Conservation (phyloP, 2,329 filamentous ascomycete species). For the Diaporthe capsici region DNA sequence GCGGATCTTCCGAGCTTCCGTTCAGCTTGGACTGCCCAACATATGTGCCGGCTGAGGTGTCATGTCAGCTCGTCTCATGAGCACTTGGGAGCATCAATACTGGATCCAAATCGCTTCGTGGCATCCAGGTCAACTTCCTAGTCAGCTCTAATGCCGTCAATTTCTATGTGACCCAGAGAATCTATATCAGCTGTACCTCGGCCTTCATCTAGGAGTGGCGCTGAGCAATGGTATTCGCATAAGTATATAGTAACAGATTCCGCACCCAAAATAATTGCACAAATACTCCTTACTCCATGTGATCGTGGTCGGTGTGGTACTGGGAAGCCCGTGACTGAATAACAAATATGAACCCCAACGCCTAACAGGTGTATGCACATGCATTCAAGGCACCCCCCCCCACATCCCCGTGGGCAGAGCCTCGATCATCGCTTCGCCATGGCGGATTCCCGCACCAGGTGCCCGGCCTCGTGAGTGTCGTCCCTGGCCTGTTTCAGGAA, state of each 20-base stretch:
- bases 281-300: not conserved
- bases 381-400: not conserved
- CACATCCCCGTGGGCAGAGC: not conserved
- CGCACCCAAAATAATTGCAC: not conserved
- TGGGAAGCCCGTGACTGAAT: not conserved
- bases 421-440: slow-evolving; percentile 7
- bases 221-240: not conserved
- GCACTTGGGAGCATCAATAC: not conserved
- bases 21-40: not conserved
- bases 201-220: not conserved
- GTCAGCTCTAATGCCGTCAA: not conserved
- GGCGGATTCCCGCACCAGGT: slow-evolving; percentile 28
- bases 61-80: not conserved
- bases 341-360: not conserved
- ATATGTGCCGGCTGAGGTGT: not conserved
- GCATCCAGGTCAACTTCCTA: not conserved
- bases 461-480: slow-evolving; percentile 72
- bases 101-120: not conserved
- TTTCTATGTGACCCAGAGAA: not conserved
- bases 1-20: slow-evolving; percentile 18
- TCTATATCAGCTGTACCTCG: not conserved
- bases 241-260: not conserved
- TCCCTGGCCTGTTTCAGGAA: slow-evolving; percentile 92
- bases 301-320: not conserved
- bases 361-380: slow-evolving; percentile 1